Percentiles rank a stretch among this genome's conserved stretches.
Conservation (phyloP, 2,329 filamentous ascomycete genomes). For the Aspergillus sp. region DNA sequence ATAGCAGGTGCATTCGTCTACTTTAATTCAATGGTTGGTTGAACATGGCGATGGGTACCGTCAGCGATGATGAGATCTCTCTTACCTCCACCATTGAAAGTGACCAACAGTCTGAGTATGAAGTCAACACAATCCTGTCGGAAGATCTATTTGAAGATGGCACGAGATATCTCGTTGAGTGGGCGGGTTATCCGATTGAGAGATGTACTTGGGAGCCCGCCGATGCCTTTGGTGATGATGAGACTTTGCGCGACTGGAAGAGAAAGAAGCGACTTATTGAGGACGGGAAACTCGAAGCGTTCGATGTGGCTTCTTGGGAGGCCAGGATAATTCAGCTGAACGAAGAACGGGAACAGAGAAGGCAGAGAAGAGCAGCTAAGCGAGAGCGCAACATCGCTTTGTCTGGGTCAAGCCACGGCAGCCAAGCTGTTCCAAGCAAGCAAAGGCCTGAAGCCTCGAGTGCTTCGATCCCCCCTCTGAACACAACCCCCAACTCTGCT, state of each 20-base stretch:
- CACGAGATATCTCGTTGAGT: constrained; percentile 64
- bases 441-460: not conserved
- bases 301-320: constrained; percentile 41
- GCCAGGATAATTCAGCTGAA: constrained; percentile 27
- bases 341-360: constrained; percentile 29
- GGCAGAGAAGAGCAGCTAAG: constrained; percentile 34
- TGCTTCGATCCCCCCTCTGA: not conserved
- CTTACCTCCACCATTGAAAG: constrained; percentile 57
- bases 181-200: constrained; percentile 64
- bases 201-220: constrained; percentile 60
- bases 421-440: not conserved
- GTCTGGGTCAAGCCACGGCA: not conserved
- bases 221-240: constrained; percentile 43
- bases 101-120: constrained; percentile 55
- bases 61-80: constrained; percentile 58
- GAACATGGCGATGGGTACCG: constrained; percentile 19
- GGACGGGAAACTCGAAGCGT: constrained; percentile 33
- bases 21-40: not conserved
- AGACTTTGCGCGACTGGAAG: constrained; percentile 49
- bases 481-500: not conserved
- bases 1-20: not conserved
- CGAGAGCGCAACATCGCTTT: constrained; percentile 30
- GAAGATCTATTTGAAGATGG: constrained; percentile 46
- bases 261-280: constrained; percentile 37
- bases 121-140: constrained; percentile 59